These are phyloP conservation scores for Exophiala aquamarina DNA, from an alignment of 2,329 filamentous ascomycete genomes.

Conservation along the genomic window DNA sequence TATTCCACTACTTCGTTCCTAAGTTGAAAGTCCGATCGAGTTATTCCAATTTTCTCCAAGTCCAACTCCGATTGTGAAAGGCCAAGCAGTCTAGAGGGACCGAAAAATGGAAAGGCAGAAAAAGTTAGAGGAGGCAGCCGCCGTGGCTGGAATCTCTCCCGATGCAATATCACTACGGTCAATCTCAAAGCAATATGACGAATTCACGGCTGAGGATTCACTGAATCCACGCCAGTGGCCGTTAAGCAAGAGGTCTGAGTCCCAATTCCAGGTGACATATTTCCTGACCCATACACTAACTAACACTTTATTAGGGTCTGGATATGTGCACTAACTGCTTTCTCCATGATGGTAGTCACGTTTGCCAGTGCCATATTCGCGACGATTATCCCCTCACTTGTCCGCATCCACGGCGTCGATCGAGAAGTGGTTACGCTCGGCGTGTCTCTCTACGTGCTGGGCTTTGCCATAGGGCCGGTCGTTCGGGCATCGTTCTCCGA, in stretches of 20 bases:
- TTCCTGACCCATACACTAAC: background rate
- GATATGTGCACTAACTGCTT: slow-evolving; percentile 3
- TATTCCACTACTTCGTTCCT: no score
- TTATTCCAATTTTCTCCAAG: no score
- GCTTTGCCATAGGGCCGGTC: slow-evolving; percentile 47
- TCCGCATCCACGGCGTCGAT: slow-evolving; percentile 16
- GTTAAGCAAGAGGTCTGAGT: background rate
- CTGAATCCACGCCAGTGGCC: slow-evolving; percentile 1
- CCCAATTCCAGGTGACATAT: background rate
- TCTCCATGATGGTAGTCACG: slow-evolving; percentile 26
- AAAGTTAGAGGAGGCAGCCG: background rate
- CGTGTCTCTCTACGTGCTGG: slow-evolving; percentile 42
- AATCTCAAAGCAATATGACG: background rate
- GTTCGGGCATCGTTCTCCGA: slow-evolving; percentile 55
- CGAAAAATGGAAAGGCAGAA: background rate
- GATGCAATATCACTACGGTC: background rate
- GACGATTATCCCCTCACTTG: slow-evolving; percentile 17
- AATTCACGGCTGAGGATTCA: background rate
- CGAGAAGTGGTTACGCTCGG: slow-evolving; percentile 38
- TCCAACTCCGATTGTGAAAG: no score
- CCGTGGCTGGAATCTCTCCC: background rate
- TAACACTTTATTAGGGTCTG: background rate
- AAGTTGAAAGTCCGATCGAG: no score
- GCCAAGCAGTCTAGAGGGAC: no score
- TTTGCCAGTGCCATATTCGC: slow-evolving; percentile 29